These are phyloP conservation scores for Magnolia kwangsiensis DNA, from an alignment of 164 flowering plant genomes.

Conservation along the genomic window DNA sequence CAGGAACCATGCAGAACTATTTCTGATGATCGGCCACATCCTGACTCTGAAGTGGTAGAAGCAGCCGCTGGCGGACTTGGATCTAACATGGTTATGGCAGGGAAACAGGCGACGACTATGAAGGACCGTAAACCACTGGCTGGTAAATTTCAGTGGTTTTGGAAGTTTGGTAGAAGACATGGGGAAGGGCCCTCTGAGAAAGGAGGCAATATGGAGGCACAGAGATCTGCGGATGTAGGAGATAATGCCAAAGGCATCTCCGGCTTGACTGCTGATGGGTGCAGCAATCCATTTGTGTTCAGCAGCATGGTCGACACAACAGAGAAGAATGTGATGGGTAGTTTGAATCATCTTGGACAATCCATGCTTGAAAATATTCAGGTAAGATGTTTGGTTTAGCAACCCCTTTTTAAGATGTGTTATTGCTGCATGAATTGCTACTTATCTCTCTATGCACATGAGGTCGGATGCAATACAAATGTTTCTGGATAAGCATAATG, in stretches of 20 bases:
- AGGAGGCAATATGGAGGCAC: conserved; percentile 21
- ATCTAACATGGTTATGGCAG: background rate
- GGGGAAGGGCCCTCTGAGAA: conserved; percentile 53
- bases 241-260: conserved; percentile 12
- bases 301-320: conserved; percentile 34
- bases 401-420: background rate
- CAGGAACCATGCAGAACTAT: conserved; percentile 20
- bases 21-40: conserved; percentile 33
- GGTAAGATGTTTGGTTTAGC: conserved; percentile 37
- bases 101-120: conserved; percentile 20
- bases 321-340: conserved; percentile 62
- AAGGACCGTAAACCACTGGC: conserved; percentile 57
- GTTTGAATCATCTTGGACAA: conserved; percentile 77
- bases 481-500: too few relatives aligned
- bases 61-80: conserved; percentile 18
- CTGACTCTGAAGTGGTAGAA: conserved; percentile 33
- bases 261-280: conserved; percentile 23
- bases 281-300: conserved; percentile 16
- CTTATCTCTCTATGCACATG: background rate
- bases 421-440: background rate
- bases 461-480: too few relatives aligned
- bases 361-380: conserved; percentile 95
- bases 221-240: conserved; percentile 10
- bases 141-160: conserved; percentile 80
- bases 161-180: conserved; percentile 66